phyloP scores from a whole-genome alignment of 106 monocot species.

The Dendrobium chrysotoxum region DNA sequence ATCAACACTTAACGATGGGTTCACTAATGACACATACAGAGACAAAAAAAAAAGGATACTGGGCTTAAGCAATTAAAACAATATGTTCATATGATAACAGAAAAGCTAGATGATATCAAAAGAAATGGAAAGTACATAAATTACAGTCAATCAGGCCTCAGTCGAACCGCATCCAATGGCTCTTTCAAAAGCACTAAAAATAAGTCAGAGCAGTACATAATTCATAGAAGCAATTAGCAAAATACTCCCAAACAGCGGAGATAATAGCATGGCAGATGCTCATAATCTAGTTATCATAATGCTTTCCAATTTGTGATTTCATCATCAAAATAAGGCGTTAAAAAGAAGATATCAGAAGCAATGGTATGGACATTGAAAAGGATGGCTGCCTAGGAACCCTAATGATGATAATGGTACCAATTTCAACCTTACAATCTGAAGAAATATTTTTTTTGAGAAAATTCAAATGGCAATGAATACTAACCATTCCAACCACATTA shows the following conservation, averaged over 20 bases:
- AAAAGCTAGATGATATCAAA: not conserved
- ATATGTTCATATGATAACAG: not conserved
- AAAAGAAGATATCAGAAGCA: not conserved
- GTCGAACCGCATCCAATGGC: not conserved
- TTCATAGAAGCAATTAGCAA: not conserved
- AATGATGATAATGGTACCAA: not conserved
- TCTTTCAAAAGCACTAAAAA: not conserved
- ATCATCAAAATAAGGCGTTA: not conserved
- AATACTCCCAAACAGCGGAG: not conserved
- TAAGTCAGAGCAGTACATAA: not conserved
- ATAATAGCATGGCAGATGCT: not conserved
- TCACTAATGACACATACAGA: slow-evolving; percentile 76
- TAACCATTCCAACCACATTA: not conserved
- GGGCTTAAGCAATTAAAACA: not conserved
- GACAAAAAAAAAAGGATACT: not conserved
- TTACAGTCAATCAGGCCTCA: not conserved
- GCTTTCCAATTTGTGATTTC: not conserved
- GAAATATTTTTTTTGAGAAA: not conserved
- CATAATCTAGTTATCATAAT: not conserved
- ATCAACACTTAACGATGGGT: slow-evolving; percentile 77
- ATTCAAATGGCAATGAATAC: not conserved
- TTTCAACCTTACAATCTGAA: not conserved
- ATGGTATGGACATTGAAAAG: not conserved
- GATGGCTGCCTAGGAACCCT: not conserved
- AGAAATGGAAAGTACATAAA: not conserved